phyloP scores from a whole-genome alignment of 1,284 basidiomycete species.

The Tranzscheliella williamsii region DNA sequence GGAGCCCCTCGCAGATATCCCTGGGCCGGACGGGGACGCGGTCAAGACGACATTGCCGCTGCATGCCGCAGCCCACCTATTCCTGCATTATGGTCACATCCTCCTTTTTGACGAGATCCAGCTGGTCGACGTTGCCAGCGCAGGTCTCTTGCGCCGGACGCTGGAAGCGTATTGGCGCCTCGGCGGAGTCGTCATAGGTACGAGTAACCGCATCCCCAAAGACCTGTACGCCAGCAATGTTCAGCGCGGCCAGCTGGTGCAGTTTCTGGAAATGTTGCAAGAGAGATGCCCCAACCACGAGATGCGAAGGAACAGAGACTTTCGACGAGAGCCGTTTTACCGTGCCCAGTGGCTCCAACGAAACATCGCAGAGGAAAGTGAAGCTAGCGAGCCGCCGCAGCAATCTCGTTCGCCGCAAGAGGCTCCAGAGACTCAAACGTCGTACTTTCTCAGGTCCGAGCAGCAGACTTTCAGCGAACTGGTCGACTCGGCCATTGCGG shows the following conservation, averaged over 20 bases:
- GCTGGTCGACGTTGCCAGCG: slow-evolving; percentile 72
- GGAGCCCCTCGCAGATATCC: slow-evolving; percentile 16
- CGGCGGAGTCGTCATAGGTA: slow-evolving; percentile 70
- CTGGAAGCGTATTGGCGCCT: slow-evolving; percentile 76
- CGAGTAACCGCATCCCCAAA: slow-evolving; percentile 70
- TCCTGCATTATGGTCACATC: slow-evolving; percentile 67
- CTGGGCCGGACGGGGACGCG: slow-evolving; percentile 37
- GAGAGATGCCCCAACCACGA: slow-evolving; percentile 69
- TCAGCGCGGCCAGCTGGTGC: slow-evolving; percentile 66
- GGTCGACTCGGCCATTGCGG: slow-evolving; percentile 8
- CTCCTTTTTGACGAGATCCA: slow-evolving; percentile 75
- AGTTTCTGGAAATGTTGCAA: slow-evolving; percentile 70
- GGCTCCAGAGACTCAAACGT: slow-evolving; percentile 1
- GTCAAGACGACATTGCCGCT: slow-evolving; percentile 60
- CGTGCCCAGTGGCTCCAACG: slow-evolving; percentile 29
- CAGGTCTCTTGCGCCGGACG: slow-evolving; percentile 70
- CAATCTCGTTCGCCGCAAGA: neutral
- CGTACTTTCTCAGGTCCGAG: slow-evolving; percentile 42
- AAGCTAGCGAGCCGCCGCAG: neutral
- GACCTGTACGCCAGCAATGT: slow-evolving; percentile 74
- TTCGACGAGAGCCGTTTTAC: slow-evolving; percentile 60
- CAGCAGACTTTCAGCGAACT: slow-evolving; percentile 21
- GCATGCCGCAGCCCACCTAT: slow-evolving; percentile 65
- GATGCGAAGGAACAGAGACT: slow-evolving; percentile 63
- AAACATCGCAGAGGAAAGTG: slow-evolving; percentile 1